Percentiles rank a stretch among this genome's conserved stretches.
Conservation (phyloP, 2,329 filamentous ascomycete species). For the Parastagonospora avenae region DNA sequence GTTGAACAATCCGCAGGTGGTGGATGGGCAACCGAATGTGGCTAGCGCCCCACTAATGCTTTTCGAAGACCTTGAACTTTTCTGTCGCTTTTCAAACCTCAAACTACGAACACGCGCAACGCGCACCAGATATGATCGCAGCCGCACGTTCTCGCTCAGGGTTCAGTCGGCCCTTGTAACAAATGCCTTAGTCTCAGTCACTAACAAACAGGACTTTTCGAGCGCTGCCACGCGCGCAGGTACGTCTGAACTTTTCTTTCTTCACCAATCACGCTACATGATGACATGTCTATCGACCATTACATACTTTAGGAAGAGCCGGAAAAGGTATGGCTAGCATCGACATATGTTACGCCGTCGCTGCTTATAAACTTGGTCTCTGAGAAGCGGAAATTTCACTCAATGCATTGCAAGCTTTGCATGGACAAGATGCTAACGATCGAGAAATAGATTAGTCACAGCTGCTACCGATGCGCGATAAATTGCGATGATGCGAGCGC, state of each 20-base stretch:
- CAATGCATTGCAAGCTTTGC: conserved; percentile 3
- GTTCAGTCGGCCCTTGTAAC: neutral
- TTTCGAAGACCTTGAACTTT: neutral
- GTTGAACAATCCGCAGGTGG: too few relatives aligned
- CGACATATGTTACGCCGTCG: conserved; percentile 56
- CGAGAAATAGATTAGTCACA: conserved; percentile 2
- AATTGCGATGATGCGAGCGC: neutral
- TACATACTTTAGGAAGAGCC: conserved; percentile 57
- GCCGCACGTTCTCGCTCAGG: too few relatives aligned
- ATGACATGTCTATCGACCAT: conserved; percentile 46
- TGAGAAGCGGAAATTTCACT: conserved; percentile 37
- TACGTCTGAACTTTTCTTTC: conserved; percentile 12
- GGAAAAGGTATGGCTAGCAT: conserved; percentile 58
- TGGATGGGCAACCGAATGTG: neutral
- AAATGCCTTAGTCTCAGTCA: neutral
- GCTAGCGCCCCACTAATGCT: conserved; percentile 7
- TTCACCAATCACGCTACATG: conserved; percentile 26
- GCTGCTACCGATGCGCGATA: neutral
- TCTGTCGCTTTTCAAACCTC: neutral
- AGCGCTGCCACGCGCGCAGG: neutral
- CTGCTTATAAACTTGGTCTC: conserved; percentile 56
- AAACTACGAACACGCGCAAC: neutral
- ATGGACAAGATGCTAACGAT: conserved; percentile 11
- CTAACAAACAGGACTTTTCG: neutral
- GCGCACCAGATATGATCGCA: neutral